Conservation (phyloP, 164 flowering plant species). For the Taxillus chinensis region DNA sequence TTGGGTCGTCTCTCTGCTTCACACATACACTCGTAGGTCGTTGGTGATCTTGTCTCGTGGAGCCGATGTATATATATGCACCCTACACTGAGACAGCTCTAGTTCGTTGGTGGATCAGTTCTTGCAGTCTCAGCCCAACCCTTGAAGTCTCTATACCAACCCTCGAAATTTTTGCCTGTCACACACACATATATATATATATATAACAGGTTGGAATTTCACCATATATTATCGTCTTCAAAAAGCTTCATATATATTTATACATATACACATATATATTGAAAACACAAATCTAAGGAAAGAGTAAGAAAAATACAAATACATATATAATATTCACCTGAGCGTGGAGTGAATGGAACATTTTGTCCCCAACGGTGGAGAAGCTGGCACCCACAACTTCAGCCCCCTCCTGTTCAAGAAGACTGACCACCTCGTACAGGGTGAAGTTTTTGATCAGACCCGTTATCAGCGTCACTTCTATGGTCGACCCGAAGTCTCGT, state of each 20-base stretch:
- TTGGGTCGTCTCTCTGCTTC: too few species aligned
- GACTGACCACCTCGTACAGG: conserved; percentile 29
- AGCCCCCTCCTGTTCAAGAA: conserved; percentile 46
- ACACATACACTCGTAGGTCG: too few species aligned
- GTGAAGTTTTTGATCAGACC: conserved; percentile 30
- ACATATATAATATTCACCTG: conserved; percentile 17
- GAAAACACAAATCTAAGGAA: too few species aligned
- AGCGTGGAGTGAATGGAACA: conserved; percentile 38
- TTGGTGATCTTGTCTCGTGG: too few species aligned
- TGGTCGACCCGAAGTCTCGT: conserved; percentile 27
- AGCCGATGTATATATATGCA: too few species aligned
- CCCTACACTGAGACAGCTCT: too few species aligned
- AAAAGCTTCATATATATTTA: too few species aligned
- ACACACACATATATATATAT: too few species aligned
- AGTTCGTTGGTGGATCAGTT: conserved; percentile 13
- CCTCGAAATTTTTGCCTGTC: conserved; percentile 36
- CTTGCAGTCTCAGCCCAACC: conserved; percentile 30
- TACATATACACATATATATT: too few species aligned
- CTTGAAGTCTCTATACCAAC: conserved; percentile 45
- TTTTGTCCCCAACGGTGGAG: conserved; percentile 23
- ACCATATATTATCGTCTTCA: background rate
- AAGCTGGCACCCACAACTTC: conserved; percentile 35
- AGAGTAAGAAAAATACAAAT: background rate
- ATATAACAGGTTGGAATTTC: background rate
- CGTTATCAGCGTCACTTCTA: conserved; percentile 36